These are phyloP conservation scores for Globisporangium alternatum DNA, from an alignment of 352 stramenopile species.

Conservation along the genomic window DNA sequence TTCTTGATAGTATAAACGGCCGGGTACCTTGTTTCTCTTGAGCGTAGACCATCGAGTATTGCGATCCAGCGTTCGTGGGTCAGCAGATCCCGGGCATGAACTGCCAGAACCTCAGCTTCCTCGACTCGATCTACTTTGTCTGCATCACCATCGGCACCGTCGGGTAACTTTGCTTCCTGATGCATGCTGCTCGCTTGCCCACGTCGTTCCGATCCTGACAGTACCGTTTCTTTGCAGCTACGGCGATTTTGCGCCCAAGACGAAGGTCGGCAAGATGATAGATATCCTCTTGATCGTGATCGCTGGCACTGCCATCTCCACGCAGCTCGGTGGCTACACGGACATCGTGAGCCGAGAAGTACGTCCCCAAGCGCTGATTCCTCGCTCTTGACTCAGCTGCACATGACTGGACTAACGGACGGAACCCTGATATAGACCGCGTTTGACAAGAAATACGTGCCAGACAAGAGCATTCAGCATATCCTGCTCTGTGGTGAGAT, in stretches of 20 bases:
- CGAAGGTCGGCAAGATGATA: conserved; percentile 56
- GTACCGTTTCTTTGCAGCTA: conserved; percentile 23
- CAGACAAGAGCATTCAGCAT: conserved; percentile 64
- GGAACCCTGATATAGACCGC: conserved; percentile 36
- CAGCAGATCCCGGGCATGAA: conserved; percentile 24
- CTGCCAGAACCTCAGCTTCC: conserved; percentile 72
- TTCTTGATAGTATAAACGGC: neutral
- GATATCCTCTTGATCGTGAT: conserved; percentile 76
- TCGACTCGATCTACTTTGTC: conserved; percentile 80
- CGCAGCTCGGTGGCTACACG: conserved; percentile 64
- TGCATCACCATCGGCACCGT: conserved; percentile 84
- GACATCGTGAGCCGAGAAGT: conserved; percentile 74
- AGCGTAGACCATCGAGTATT: conserved; percentile 61
- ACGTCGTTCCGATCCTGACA: neutral
- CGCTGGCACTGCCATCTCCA: conserved; percentile 60
- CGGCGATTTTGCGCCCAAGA: conserved; percentile 69
- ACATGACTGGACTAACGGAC: neutral
- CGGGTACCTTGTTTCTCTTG: neutral
- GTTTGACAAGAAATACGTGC: conserved; percentile 76
- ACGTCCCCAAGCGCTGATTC: neutral
- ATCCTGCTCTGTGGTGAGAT: conserved; percentile 80
- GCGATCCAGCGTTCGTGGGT: conserved; percentile 27
- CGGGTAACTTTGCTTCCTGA: conserved; percentile 35
- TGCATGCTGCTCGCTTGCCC: neutral
- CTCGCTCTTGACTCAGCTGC: neutral